Conservation (phyloP, 2,329 filamentous ascomycete species). For the Fusarium devonianum region DNA sequence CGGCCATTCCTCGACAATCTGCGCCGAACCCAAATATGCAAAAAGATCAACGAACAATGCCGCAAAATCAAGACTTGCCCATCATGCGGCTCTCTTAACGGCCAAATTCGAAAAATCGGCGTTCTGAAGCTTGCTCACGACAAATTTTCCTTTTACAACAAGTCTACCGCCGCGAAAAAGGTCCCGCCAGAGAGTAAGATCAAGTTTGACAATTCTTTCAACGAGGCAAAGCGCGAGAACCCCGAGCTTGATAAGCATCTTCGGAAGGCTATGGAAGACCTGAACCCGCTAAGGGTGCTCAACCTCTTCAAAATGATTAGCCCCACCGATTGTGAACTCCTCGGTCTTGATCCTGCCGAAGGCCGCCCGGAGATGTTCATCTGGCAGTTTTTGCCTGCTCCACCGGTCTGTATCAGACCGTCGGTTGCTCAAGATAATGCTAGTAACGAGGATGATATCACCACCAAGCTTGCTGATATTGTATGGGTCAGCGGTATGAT, state of each 20-base stretch:
- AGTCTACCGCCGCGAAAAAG: conserved; percentile 87
- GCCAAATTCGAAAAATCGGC: conserved; percentile 88
- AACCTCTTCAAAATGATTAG: conserved; percentile 92
- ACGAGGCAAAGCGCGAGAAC: conserved; percentile 77
- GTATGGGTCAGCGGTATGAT: conserved; percentile 91
- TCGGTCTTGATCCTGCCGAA: conserved; percentile 86
- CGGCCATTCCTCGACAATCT: conserved; percentile 86
- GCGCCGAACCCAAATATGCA: conserved; percentile 81
- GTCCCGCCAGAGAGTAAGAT: conserved; percentile 81
- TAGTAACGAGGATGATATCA: conserved; percentile 95
- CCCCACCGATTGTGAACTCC: conserved; percentile 84
- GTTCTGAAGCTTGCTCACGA: conserved; percentile 95
- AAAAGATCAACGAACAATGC: conserved; percentile 88
- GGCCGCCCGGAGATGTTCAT: conserved; percentile 95
- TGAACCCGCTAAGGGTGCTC: conserved; percentile 87
- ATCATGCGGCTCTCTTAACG: conserved; percentile 83
- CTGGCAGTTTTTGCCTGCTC: conserved; percentile 95
- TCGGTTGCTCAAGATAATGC: conserved; percentile 93
- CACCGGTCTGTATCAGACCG: conserved; percentile 91
- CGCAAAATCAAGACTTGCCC: conserved; percentile 85
- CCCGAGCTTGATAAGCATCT: conserved; percentile 89
- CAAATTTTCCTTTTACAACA: conserved; percentile 87
- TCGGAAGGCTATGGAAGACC: conserved; percentile 90
- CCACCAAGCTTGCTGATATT: conserved; percentile 95
- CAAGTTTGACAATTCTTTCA: conserved; percentile 85